Percentiles rank a stretch among this genome's conserved stretches.
Conservation (phyloP, 371 early-diverging fungal species). For the Zychaea mexicana region DNA sequence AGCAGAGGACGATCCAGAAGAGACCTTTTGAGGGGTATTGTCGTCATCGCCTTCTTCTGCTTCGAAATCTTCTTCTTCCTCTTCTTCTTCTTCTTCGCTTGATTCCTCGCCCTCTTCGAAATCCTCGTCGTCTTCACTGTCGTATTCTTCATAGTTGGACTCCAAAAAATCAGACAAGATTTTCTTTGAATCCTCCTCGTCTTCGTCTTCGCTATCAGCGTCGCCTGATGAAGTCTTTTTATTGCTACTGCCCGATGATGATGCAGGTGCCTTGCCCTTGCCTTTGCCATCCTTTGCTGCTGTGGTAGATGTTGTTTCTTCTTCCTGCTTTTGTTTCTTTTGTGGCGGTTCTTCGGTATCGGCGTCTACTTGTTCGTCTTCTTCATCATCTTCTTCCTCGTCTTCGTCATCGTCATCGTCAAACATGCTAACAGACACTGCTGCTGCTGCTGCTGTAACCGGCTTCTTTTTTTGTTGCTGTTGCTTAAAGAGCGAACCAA, state of each 20-base stretch:
- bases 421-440: slow-evolving; percentile 28
- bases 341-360: neutral
- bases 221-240: neutral
- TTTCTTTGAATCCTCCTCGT: slow-evolving; percentile 8
- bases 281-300: slow-evolving; percentile 27
- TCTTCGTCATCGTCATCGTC: slow-evolving; percentile 29
- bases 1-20: neutral
- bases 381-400: slow-evolving; percentile 31
- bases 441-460: slow-evolving; percentile 12
- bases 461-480: slow-evolving; percentile 27
- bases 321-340: slow-evolving; percentile 11
- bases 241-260: neutral
- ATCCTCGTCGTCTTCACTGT: slow-evolving; percentile 20
- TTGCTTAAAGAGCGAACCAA: slow-evolving; percentile 50
- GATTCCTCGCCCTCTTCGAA: slow-evolving; percentile 30
- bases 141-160: slow-evolving; percentile 21
- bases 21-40: slow-evolving; percentile 11
- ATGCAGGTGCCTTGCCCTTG: slow-evolving; percentile 31
- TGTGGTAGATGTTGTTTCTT: neutral
- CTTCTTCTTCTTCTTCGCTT: slow-evolving; percentile 27
- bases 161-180: slow-evolving; percentile 15
- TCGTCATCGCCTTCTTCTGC: slow-evolving; percentile 29
- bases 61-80: slow-evolving; percentile 21
- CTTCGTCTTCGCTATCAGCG: slow-evolving; percentile 16
- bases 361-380: slow-evolving; percentile 12